phyloP scores from a whole-genome alignment of 164 flowering plant species.

The Kingdonia uniflora region DNA sequence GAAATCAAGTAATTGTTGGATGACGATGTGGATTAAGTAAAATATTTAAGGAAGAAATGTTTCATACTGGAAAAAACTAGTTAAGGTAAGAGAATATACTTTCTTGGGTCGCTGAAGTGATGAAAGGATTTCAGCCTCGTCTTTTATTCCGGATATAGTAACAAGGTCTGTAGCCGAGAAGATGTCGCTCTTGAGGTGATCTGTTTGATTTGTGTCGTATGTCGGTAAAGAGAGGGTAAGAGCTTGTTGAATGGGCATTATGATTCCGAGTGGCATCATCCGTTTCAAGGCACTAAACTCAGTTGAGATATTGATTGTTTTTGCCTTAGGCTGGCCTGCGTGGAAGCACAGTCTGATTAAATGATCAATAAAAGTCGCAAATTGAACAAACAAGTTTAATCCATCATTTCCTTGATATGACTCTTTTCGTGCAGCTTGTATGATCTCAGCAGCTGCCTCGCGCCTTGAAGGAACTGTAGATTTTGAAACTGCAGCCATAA shows the following conservation, averaged over 20 bases:
- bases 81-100: constrained; percentile 22
- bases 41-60: no score
- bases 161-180: constrained; percentile 68
- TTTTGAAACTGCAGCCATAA: constrained; percentile 98
- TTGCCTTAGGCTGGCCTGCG: constrained; percentile 73
- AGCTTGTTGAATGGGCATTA: constrained; percentile 93
- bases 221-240: constrained; percentile 74
- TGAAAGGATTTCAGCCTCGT: constrained; percentile 97
- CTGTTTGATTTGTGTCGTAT: constrained; percentile 33
- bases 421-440: constrained; percentile 81
- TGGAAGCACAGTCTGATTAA: constrained; percentile 86
- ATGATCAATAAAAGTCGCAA: constrained; percentile 81
- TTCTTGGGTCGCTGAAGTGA: constrained; percentile 98
- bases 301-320: constrained; percentile 69
- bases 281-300: constrained; percentile 96
- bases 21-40: no score
- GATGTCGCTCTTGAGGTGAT: constrained; percentile 31
- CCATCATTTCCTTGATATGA: constrained; percentile 43
- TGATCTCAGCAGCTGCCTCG: constrained; percentile 92
- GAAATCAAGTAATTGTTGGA: no score
- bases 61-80: no score
- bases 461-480: constrained; percentile 89
- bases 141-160: constrained; percentile 84
- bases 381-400: constrained; percentile 64
- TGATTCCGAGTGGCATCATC: constrained; percentile 95